phyloP scores from a whole-genome alignment of 2,329 filamentous ascomycete genomes.

The Byssochlamys sp. region DNA sequence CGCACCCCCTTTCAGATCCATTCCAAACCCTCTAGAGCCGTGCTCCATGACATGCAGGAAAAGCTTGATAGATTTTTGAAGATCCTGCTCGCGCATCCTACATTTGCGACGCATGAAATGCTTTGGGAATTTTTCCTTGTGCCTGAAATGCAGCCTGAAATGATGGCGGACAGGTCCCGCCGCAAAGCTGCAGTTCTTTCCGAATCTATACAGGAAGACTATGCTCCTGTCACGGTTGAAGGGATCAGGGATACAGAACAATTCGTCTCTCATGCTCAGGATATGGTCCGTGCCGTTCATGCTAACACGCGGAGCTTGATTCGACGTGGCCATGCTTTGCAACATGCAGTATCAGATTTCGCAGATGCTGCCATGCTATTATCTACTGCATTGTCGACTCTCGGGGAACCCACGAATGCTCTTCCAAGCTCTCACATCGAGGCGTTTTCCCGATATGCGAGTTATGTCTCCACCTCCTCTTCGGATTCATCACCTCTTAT shows the following conservation, averaged over 20 bases:
- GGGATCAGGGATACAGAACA: slow-evolving; percentile 83
- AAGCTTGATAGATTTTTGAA: slow-evolving; percentile 80
- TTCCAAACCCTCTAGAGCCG: slow-evolving; percentile 76
- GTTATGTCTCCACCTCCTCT: slow-evolving; percentile 50
- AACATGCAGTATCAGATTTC: slow-evolving; percentile 49
- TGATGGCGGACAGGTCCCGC: slow-evolving; percentile 79
- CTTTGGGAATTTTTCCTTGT: slow-evolving; percentile 98
- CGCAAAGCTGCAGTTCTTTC: slow-evolving; percentile 73
- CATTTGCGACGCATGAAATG: slow-evolving; percentile 91
- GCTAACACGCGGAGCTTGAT: slow-evolving; percentile 73
- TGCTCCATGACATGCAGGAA: slow-evolving; percentile 78
- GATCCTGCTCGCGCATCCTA: slow-evolving; percentile 76
- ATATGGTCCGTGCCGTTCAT: slow-evolving; percentile 77
- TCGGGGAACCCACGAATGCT: slow-evolving; percentile 46
- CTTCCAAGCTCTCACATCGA: slow-evolving; percentile 58
- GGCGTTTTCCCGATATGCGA: slow-evolving; percentile 64
- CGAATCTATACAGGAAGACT: slow-evolving; percentile 82
- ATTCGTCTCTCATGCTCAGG: slow-evolving; percentile 81
- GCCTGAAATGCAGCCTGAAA: slow-evolving; percentile 78
- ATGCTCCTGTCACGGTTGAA: slow-evolving; percentile 59
- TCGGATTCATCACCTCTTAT: slow-evolving; percentile 62
- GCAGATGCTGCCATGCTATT: slow-evolving; percentile 34
- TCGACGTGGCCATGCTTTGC: slow-evolving; percentile 64
- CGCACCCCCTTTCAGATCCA: slow-evolving; percentile 88
- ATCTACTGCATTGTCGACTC: slow-evolving; percentile 40